Base-by-base conservation (phyloP, 2,329 filamentous ascomycete species). In the Xylariales sp. region DNA sequence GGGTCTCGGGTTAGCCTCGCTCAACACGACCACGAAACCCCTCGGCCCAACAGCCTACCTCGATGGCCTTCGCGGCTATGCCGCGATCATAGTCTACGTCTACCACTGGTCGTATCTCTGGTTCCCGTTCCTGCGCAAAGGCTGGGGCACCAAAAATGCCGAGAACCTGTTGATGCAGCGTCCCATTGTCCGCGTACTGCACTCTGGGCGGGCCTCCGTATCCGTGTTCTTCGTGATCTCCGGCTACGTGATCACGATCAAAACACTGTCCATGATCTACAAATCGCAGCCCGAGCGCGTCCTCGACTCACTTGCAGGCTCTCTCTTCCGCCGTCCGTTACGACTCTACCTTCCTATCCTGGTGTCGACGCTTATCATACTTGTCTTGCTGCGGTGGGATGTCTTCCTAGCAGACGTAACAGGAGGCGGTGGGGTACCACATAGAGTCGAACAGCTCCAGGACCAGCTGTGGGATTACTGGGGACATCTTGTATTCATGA, bases 141-240 rank as follows among this genome's bases (percentile, higher is more conserved):
- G 41, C 10, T 39, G 32, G 34, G 25, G 35, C n/a, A 15, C 33
- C 16, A 16, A 18, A 4, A 10, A n/a, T 7, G 19, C 20, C 41
- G 25, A 24, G 19, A 25, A 43, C 24, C 12, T 20, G 19, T 43
- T 33, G 20, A 19, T 28, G 20, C 59, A 62, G 41, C 46, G 61
- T 2, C 59, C 59, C 2, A 54, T 60, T 9, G 43, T 64, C 18
- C 54, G 58, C 8, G 41, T 60, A 12, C 40, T 58, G 15, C 55
- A 56, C 43, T 51, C 52, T 8, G 58, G 53, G 2, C 45, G 52
- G 15, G 49, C 56, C 10, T 60, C 57, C 53, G 61, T 64, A 12
- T 46, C 59, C 16, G 45, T 63, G 6, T 63, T 65, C 47, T 61
- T 64, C 46, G 54, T 64, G 25, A 56, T 64, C 16, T 64, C 61